A percentile compares a stretch with the other conserved stretches of the same genome.
Conservation (phyloP, 192 early-diverging fungal species). For the Podila verticillata region DNA sequence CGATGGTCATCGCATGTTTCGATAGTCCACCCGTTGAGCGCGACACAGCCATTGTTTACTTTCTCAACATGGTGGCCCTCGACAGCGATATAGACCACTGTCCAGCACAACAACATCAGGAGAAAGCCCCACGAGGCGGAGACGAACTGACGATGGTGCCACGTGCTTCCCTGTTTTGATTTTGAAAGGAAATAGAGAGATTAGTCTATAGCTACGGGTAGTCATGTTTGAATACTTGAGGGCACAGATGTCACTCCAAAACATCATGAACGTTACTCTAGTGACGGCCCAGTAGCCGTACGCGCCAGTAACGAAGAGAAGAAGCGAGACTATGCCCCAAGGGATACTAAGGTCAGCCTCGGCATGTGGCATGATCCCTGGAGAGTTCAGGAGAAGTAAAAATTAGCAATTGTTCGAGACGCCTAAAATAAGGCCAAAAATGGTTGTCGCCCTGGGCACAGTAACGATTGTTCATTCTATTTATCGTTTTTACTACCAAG, state of each 20-base stretch:
- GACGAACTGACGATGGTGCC: conserved; percentile 43
- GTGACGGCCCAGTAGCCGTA: conserved; percentile 25
- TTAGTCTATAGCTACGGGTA: no score
- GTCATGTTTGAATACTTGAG: no score
- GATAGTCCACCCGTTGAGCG: conserved; percentile 3
- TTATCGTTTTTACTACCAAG: no score
- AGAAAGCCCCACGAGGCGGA: conserved; percentile 47
- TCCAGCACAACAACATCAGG: conserved; percentile 43
- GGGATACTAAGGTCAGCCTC: conserved; percentile 31
- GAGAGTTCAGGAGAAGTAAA: neutral
- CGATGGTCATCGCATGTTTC: conserved; percentile 16
- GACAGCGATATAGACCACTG: conserved; percentile 42
- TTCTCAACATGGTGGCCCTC: conserved; percentile 23
- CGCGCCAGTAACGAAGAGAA: conserved; percentile 21
- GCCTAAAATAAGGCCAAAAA: no score
- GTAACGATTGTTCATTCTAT: no score
- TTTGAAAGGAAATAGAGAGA: neutral
- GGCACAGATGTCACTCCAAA: neutral
- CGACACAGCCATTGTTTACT: conserved; percentile 18
- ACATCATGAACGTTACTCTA: conserved; percentile 1
- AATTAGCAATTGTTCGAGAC: no score
- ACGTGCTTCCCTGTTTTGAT: conserved; percentile 20
- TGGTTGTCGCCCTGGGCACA: no score
- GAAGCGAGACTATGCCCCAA: conserved; percentile 29
- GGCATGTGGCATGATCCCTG: conserved; percentile 51